Evolutionary conservation across 441 rosid species (phyloP).

Genomic region (Metrosideros polymorpha): DNA sequence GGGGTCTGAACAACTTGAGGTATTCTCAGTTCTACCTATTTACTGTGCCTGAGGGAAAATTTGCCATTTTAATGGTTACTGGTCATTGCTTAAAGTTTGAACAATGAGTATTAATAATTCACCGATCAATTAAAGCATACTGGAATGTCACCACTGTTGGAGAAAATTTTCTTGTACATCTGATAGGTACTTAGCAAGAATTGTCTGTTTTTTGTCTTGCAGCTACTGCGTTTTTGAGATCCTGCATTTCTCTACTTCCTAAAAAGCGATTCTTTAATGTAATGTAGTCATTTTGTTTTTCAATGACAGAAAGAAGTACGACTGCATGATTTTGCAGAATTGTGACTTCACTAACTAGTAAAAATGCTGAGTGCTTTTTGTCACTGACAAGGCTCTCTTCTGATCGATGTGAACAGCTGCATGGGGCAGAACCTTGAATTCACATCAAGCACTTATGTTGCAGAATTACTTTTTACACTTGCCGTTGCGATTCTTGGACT

Average conservation of each 20-base stretch:
- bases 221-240: neutral
- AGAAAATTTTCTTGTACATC: neutral
- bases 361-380: neutral
- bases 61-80: neutral
- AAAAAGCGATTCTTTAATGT: neutral
- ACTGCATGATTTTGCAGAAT: neutral
- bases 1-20: slow-evolving; percentile 95
- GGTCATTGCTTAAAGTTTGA: neutral
- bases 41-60: neutral
- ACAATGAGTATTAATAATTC: neutral
- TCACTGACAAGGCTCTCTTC: neutral
- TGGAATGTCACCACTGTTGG: neutral
- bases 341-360: neutral
- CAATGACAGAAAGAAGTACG: neutral
- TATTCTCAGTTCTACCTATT: neutral
- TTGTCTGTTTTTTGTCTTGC: neutral
- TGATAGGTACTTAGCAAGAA: neutral
- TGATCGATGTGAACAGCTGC: slow-evolving; percentile 32
- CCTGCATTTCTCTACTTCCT: neutral
- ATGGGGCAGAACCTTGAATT: slow-evolving; percentile 54
- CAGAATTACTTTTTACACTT: slow-evolving; percentile 63
- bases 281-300: neutral
- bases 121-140: neutral
- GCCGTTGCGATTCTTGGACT: slow-evolving; percentile 60
- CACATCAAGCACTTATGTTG: slow-evolving; percentile 52